phyloP scores from a whole-genome alignment of 2,329 filamentous ascomycete species.

The Rugonectria rugulosa region DNA sequence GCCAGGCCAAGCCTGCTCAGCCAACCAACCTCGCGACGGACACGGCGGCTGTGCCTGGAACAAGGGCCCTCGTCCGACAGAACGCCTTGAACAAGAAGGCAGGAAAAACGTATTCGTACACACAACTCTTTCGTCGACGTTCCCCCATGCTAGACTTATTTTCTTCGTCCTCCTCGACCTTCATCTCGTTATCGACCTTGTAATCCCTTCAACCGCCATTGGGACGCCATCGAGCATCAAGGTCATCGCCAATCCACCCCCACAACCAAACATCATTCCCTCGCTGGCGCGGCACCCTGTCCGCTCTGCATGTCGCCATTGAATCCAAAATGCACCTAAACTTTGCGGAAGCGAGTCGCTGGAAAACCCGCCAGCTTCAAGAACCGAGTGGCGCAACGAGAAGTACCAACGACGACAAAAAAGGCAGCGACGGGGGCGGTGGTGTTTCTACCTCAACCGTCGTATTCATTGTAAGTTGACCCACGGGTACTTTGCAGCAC shows the following conservation, averaged over 20 bases:
- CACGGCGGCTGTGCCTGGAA: constrained; percentile 37
- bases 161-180: constrained; percentile 1
- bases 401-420: not conserved
- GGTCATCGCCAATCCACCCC: constrained; percentile 6
- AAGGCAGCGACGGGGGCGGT: constrained; percentile 4
- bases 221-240: constrained; percentile 4
- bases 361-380: constrained; percentile 23
- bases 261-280: constrained; percentile 7
- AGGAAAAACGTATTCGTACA: constrained; percentile 5
- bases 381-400: constrained; percentile 12
- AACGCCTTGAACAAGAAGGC: constrained; percentile 7
- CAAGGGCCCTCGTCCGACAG: constrained; percentile 26
- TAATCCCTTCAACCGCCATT: not conserved
- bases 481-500: not conserved
- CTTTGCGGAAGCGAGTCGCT: constrained; percentile 31
- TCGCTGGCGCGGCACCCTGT: constrained; percentile 3
- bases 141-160: constrained; percentile 15
- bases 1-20: constrained; percentile 29
- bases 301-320: constrained; percentile 27
- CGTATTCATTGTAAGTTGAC: constrained; percentile 35
- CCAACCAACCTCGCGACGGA: constrained; percentile 34
- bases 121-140: constrained; percentile 7
- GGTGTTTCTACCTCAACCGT: constrained; percentile 23
- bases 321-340: constrained; percentile 33
- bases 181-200: too few relatives aligned